Percentiles rank a stretch among this genome's conserved stretches.
Conservation (phyloP, 345 rosid species). For the Viola odorata region DNA sequence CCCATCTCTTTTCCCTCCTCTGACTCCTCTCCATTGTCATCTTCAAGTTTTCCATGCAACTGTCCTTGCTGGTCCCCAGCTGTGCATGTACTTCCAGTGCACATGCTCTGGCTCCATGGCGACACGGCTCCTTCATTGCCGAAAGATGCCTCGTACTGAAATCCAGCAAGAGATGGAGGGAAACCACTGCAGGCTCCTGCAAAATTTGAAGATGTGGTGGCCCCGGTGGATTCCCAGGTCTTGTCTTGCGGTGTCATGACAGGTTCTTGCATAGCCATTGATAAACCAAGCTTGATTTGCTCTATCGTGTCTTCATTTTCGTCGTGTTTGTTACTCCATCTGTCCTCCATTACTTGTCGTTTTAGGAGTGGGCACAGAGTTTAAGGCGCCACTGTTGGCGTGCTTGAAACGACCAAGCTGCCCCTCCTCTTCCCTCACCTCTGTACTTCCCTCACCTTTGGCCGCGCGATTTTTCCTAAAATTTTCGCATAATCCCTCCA, state of each 20-base stretch:
- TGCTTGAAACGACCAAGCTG: too few species aligned
- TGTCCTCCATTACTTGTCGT: too few species aligned
- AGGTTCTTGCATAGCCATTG: constrained; percentile 58
- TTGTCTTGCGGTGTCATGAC: constrained; percentile 35
- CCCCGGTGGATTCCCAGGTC: constrained; percentile 34
- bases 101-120: constrained; percentile 52
- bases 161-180: constrained; percentile 27
- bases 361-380: too few species aligned
- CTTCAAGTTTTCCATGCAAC: constrained; percentile 28
- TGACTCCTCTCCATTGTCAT: constrained; percentile 48
- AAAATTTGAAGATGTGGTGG: constrained; percentile 27
- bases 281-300: constrained; percentile 56
- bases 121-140: constrained; percentile 51
- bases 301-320: constrained; percentile 47
- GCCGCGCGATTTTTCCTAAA: too few species aligned
- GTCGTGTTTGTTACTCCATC: constrained; percentile 21
- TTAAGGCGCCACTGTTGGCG: too few species aligned
- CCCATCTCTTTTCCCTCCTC: constrained; percentile 43
- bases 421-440: too few species aligned
- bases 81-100: constrained; percentile 49
- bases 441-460: too few species aligned
- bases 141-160: constrained; percentile 42
- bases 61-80: constrained; percentile 37
- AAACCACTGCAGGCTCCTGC: constrained; percentile 31
- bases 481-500: too few species aligned